These are phyloP conservation scores for Saccharomyces kudriavzevii DNA, from an alignment of 805 yeast species.

Conservation along the genomic window DNA sequence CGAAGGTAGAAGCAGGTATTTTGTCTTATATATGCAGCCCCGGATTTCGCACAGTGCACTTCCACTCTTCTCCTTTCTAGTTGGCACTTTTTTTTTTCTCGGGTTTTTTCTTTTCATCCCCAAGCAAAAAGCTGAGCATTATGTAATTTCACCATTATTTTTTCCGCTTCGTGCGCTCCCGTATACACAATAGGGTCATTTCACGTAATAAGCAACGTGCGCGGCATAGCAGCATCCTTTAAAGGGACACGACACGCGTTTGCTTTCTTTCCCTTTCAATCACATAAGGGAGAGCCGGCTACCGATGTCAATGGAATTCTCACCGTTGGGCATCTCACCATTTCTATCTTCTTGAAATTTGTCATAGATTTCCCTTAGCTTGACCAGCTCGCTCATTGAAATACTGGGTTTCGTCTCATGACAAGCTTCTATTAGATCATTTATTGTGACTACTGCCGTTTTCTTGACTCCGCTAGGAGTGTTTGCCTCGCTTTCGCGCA, in stretches of 20 bases:
- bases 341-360: conserved; percentile 72
- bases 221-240: not conserved
- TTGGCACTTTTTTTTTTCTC: not conserved
- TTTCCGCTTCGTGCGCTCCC: not conserved
- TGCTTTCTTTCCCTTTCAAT: conserved; percentile 8
- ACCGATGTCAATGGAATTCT: conserved; percentile 72
- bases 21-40: not conserved
- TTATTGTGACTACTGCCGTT: conserved; percentile 26
- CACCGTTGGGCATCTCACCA: conserved; percentile 84
- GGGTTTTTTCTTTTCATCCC: not conserved
- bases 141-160: not conserved
- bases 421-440: conserved; percentile 55
- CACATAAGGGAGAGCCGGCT: conserved; percentile 78
- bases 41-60: not conserved
- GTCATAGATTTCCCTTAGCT: conserved; percentile 55
- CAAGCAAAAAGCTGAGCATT: not conserved
- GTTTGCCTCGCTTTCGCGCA: not conserved
- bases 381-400: conserved; percentile 58
- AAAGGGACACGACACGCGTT: not conserved
- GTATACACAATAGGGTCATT: not conserved
- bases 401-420: conserved; percentile 84
- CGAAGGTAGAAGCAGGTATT: not conserved
- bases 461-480: not conserved
- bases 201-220: not conserved
- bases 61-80: not conserved